A percentile compares a stretch with the other conserved stretches of the same genome.
These are phyloP conservation scores for Mortierella sp. DNA, from an alignment of 371 early-diverging fungal genomes.

Conservation along the genomic window DNA sequence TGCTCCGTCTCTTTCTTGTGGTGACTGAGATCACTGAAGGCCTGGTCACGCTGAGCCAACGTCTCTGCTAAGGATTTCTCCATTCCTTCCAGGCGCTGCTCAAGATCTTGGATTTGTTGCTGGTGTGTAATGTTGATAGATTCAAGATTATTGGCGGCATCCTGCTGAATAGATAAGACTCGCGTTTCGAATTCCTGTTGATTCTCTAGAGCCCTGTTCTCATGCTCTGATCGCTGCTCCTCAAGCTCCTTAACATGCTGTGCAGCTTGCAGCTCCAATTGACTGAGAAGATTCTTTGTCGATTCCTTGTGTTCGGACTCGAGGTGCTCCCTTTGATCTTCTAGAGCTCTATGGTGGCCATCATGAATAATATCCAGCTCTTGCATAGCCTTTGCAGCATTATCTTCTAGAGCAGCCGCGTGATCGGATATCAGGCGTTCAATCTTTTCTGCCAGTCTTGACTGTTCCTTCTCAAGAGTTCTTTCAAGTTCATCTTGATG, in stretches of 20 bases:
- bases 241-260: constrained; percentile 17
- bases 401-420: constrained; percentile 15
- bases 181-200: constrained; percentile 15
- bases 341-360: constrained; percentile 21
- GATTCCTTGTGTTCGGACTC: constrained; percentile 23
- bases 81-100: constrained; percentile 10
- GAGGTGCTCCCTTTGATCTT: constrained; percentile 18
- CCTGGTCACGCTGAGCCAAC: constrained; percentile 35
- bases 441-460: constrained; percentile 10
- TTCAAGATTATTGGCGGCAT: constrained; percentile 14
- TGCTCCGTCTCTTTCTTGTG: constrained; percentile 50
- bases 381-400: background rate
- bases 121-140: background rate
- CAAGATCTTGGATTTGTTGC: constrained; percentile 3
- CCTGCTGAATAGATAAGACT: constrained; percentile 10
- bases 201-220: constrained; percentile 2
- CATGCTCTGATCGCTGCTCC: constrained; percentile 16
- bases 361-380: constrained; percentile 13
- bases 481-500: constrained; percentile 29
- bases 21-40: constrained; percentile 25
- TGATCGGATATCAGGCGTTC: constrained; percentile 27
- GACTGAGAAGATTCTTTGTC: constrained; percentile 4
- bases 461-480: constrained; percentile 7
- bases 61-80: constrained; percentile 13
- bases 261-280: constrained; percentile 11